A percentile compares a stretch with the other conserved stretches of the same genome.
Conservation (phyloP, 352 stramenopile genomes). For the Globisporangium cystogenes region DNA sequence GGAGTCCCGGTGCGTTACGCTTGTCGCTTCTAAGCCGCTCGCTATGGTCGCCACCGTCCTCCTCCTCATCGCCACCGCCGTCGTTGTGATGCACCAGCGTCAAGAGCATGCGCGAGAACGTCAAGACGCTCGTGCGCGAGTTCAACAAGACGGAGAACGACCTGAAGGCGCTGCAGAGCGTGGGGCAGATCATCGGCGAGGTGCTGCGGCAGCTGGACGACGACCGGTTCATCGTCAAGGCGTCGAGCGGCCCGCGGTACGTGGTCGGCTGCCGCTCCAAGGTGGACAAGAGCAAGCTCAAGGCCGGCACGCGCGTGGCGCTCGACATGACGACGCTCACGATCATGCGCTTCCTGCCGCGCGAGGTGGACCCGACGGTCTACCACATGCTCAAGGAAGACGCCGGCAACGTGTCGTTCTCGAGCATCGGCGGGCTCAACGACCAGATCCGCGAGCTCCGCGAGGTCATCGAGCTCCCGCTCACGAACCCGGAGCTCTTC, state of each 20-base stretch:
- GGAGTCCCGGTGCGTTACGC: constrained; percentile 80
- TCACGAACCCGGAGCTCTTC: constrained; percentile 99
- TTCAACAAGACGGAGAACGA: constrained; percentile 99
- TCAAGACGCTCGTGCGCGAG: constrained; percentile 92
- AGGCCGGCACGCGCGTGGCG: constrained; percentile 95
- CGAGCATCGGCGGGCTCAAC: constrained; percentile 97
- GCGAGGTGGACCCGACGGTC: constrained; percentile 98
- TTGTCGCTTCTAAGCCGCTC: constrained; percentile 4
- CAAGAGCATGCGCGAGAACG: constrained; percentile 96
- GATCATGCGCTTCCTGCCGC: constrained; percentile 98
- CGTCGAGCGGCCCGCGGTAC: constrained; percentile 96
- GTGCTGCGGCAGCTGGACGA: constrained; percentile 97
- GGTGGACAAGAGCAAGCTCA: constrained; percentile 94
- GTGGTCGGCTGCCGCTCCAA: constrained; percentile 97
- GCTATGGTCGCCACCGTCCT: neutral
- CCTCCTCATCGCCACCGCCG: too few relatives aligned
- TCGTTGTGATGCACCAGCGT: constrained; percentile 47
- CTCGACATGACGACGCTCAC: constrained; percentile 99
- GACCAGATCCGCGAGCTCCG: constrained; percentile 98
- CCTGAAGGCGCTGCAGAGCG: constrained; percentile 94
- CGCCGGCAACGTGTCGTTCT: constrained; percentile 96
- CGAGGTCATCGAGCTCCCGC: constrained; percentile 97
- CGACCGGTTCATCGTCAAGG: constrained; percentile 99
- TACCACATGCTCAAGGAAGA: constrained; percentile 99
- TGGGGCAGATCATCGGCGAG: constrained; percentile 99